phyloP scores from a whole-genome alignment of 2,329 filamentous ascomycete genomes.

The Fusarium pseudonygamai region DNA sequence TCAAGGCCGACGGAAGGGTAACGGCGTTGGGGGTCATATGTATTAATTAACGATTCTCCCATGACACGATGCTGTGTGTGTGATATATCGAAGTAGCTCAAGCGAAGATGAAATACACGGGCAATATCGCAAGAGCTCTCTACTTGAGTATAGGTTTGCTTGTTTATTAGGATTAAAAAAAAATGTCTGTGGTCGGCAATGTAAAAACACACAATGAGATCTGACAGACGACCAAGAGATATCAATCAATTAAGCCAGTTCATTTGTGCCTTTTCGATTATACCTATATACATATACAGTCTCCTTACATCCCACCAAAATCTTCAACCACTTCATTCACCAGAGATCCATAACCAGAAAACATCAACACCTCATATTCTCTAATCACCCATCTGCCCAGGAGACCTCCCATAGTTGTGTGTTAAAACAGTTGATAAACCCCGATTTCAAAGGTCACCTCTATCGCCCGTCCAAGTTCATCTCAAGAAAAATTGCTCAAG shows the following conservation, averaged over 20 bases:
- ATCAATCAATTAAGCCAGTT: neutral
- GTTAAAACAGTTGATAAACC: neutral
- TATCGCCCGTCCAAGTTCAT: conserved; percentile 7
- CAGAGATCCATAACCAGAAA: conserved; percentile 18
- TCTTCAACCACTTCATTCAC: neutral
- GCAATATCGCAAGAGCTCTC: neutral
- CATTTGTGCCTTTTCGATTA: conserved; percentile 1
- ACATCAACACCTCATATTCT: conserved; percentile 4
- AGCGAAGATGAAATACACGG: neutral
- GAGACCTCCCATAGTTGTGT: neutral
- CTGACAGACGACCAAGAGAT: neutral
- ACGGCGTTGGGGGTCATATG: conserved; percentile 16
- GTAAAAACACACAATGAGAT: neutral
- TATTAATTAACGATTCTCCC: conserved; percentile 17
- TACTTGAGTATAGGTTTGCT: neutral
- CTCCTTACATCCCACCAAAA: neutral
- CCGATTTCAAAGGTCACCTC: neutral
- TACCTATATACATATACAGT: conserved; percentile 19
- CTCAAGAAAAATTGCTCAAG: conserved; percentile 8
- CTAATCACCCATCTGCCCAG: neutral
- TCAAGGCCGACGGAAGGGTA: neutral
- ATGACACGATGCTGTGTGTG: neutral
- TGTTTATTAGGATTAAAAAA: neutral
- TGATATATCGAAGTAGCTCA: neutral
- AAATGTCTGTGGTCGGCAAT: too few relatives aligned